A percentile compares a stretch with the other conserved stretches of the same genome.
Conservation (phyloP, 495 filamentous ascomycete species). For the Trichoderma erinaceum region DNA sequence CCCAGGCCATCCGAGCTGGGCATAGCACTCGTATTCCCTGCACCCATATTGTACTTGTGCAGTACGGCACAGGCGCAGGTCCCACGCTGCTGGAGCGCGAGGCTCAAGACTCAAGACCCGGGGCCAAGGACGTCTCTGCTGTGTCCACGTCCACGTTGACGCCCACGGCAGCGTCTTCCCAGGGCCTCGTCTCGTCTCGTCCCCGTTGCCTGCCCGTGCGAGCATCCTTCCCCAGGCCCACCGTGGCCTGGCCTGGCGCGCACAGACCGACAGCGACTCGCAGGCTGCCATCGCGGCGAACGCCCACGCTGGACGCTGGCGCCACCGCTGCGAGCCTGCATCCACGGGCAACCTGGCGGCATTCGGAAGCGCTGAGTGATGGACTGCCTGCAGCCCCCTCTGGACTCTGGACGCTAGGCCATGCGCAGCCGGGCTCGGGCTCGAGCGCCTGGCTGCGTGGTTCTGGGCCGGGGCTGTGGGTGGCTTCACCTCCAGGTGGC, state of each 20-base stretch:
- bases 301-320: not conserved
- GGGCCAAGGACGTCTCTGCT: not conserved
- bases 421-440: conserved; percentile 2
- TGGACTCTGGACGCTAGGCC: not conserved
- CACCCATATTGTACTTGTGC: no score
- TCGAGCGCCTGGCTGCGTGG: not conserved
- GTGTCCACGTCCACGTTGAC: not conserved
- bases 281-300: not conserved
- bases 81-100: not conserved
- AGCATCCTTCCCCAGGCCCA: conserved; percentile 2
- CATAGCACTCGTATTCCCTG: not conserved
- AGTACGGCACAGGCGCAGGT: not conserved
- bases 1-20: not conserved
- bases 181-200: not conserved
- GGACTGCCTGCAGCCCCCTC: not conserved
- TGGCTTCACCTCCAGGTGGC: not conserved
- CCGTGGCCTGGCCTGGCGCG: not conserved
- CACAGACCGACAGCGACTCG: conserved; percentile 11
- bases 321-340: conserved; percentile 5
- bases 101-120: not conserved
- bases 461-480: conserved; percentile 4
- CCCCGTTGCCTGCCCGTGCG: not conserved
- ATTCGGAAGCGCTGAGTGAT: not conserved
- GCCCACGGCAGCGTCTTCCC: not conserved
- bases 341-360: not conserved